Base-by-base conservation (phyloP, 768 basidiomycete genomes). In the Lactarius evosmus region DNA sequence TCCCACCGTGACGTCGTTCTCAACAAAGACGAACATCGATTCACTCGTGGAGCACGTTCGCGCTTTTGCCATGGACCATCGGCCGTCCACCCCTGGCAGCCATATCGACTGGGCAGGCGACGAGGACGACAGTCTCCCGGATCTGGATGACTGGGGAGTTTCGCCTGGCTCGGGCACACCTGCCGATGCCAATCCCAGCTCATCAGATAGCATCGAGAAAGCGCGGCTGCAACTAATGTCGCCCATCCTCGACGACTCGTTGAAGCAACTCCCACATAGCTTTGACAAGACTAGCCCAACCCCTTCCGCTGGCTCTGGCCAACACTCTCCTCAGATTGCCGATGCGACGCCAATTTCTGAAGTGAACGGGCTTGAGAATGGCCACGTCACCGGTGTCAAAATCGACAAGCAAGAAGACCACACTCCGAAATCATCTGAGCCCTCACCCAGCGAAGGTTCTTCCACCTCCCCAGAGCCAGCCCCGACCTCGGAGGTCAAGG, bases 41-140 rank as follows among this genome's bases (percentile, higher is more conserved):
- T 84, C 85, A n/a, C 78, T 91, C 12, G 89, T 91, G 16, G 88
- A 92, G 71, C 87, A 84, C 57, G 86, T 89, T 12, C 78, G 89
- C 54, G 85, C 88, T 9, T 83, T 85, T 7, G 88, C 88, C 9
- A 89, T 91, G 84, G 85, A 75, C 41, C 79, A 83, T 58, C 79
- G 88, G 50, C 86, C 89, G 14, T 76, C 82, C 17, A 88, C 88
- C 1, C 88, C 88, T 16, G 87, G 86, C 36, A 89, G 85, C 62
- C 90, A 93, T 67, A 88, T 93, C 62, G 91, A 93, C 74, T 94
- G 92, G 92, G 92, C 92, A 46, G 88, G 87, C 38, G 90, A 93
- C 68, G 91, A 94, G 61, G 91, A 93, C 66, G 83, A 84, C 65
- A 85, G 82, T 66, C 77, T 94, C 2, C 91, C 92, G 6, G 89